Evolutionary conservation across 192 early-diverging fungal genomes (phyloP), one percentile per base, ranked within the genome.

Genomic region (Ambispora gerdemannii): DNA sequence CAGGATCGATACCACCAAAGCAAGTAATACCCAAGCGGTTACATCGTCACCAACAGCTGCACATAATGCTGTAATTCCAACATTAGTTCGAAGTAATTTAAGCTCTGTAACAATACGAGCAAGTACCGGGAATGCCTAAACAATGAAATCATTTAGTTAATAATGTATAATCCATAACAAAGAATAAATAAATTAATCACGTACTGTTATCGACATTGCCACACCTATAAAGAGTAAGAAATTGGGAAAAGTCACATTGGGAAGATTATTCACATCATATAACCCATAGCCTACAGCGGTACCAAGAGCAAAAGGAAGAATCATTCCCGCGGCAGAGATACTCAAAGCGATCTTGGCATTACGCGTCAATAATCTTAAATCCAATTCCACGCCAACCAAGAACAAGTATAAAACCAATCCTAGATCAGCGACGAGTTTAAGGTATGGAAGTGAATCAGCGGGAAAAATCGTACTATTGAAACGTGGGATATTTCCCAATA

Each of bases 71-170:
- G 90, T 81, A 19, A 88, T 83, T 11, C 94, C 96, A 8, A 95
- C 93, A 6, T 79, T 80, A 28, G 93, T 92, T 3, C 81, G 79
- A 34, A 96, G 77, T 33, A 98, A 74, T 71, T 95, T 93, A 35
- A 88, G 82, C 77, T 96, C 95, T 0, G 92, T 88, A 63, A 98
- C 76, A 58, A 98, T 96, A 70, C 96, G 94, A 0, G 93, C 96
- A 31, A 98, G 83, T 0, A 98, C 96, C 0, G 96, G 96, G 67
- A 96, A 98, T 0, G 95, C 94, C 78, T 81, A 52, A 1, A 25
- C 47, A 17, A 60, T 34, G 32, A 20, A 72, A 50, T 28, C 22
- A 25, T 50, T 34, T 32, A 72, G 17, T 52, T 32, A 71, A 35
- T 49, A 13, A 65, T 28, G 28, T 3, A n/a, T 27, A 24, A 43